Base-by-base conservation (phyloP, 768 basidiomycete genomes). In the Mycena vitilis region DNA sequence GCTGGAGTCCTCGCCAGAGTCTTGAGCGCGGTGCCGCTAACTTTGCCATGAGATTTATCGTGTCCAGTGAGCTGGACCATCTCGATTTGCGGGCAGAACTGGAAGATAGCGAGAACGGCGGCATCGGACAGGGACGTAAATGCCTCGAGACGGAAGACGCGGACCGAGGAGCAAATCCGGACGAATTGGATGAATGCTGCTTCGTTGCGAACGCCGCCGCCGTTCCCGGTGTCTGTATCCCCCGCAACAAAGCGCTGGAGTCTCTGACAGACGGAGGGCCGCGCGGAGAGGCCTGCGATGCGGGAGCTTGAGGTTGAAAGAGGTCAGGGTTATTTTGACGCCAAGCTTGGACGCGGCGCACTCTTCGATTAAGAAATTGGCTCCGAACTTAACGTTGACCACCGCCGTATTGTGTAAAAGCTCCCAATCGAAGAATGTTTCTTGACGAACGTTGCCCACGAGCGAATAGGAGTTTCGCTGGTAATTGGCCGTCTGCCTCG, bases 301-400 rank as follows among this genome's bases (percentile, higher is more conserved):
- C 64, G 68, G 20, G 63, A 40, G 45, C 62, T 68, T 60, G 44
- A 56, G 2, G 23, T 12, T 8, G 34, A 38, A 13, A 40, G 30
- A 30, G 56, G 23, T 59, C 48, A 48, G 40, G 45, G 45, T 20
- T 30, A 23, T 20, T 45, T 51, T 37, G 30, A 55, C n/a, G 37
- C 15, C 22, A 42, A 44, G 25, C 36, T 11, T 18, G 47, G 16
- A 40, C 20, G 49, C 20, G 49, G 66, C 67, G 67, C 45, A 69
- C 68, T 56, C 68, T 64, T 69, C 57, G n/a, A 64, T 69, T 5
- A 42, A 60, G 58, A 64, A 60, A 42, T 69, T 56, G 25, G 37
- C 44, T 3, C 68, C 63, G 18, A 64, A 69, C 15, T 64, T 44
- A 12, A 60, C 45, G 47, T 69, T 56, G 36, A 68, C 18, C 12